A percentile compares a stretch with the other conserved stretches of the same genome.
phyloP scores from a whole-genome alignment of 2,329 filamentous ascomycete genomes.

The Didymella glomerata region DNA sequence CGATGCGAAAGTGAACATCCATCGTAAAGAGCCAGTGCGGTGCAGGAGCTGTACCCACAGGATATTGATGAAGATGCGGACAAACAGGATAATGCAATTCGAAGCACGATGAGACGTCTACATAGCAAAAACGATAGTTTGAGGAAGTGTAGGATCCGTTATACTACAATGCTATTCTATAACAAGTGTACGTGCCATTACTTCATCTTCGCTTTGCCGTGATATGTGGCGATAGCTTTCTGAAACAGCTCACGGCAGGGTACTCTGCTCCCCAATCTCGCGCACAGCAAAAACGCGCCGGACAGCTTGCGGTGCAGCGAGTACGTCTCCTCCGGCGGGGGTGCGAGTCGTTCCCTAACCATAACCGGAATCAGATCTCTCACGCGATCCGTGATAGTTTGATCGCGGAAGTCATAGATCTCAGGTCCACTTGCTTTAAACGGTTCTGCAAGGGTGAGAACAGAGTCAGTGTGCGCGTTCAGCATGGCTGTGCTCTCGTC shows the following conservation, averaged over 20 bases:
- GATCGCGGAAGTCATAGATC: conserved; percentile 89
- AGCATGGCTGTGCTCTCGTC: conserved; percentile 86
- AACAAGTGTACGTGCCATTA: background rate
- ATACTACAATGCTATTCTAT: conserved; percentile 2
- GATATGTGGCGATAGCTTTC: conserved; percentile 57
- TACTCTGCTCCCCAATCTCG: conserved; percentile 82
- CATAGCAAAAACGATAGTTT: background rate
- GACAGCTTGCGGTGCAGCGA: conserved; percentile 93
- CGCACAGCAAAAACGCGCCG: conserved; percentile 92
- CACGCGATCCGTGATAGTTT: conserved; percentile 96
- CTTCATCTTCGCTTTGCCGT: conserved; percentile 30
- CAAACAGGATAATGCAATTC: conserved; percentile 32
- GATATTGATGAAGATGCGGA: conserved; percentile 25
- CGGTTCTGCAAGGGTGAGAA: conserved; percentile 90
- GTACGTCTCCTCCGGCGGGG: conserved; percentile 97
- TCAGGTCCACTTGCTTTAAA: conserved; percentile 78
- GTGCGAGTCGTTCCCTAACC: conserved; percentile 85
- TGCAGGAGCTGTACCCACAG: conserved; percentile 25
- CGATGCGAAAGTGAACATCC: background rate
- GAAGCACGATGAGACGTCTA: conserved; percentile 22
- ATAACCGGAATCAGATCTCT: conserved; percentile 89
- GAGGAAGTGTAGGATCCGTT: background rate
- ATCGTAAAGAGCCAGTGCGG: conserved; percentile 13
- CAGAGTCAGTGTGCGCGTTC: conserved; percentile 86
- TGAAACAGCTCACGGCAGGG: conserved; percentile 82